Conservation (phyloP, 1,284 basidiomycete genomes). For the Xerocomus minutiporus region DNA sequence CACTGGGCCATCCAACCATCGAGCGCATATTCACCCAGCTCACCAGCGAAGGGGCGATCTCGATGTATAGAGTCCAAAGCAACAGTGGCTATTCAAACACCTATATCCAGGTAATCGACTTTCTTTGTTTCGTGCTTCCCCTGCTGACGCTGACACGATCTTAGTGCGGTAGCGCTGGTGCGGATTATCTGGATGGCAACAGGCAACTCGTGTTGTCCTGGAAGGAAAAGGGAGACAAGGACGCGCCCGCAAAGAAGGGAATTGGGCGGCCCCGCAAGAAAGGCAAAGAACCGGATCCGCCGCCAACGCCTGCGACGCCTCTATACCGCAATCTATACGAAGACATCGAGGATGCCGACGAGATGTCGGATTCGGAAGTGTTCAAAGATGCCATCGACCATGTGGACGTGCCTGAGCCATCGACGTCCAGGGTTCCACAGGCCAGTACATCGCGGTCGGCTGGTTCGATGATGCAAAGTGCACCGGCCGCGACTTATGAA, state of each 20-base stretch:
- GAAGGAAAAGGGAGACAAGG: constrained; percentile 23
- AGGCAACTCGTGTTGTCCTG: constrained; percentile 24
- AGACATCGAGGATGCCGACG: constrained; percentile 30
- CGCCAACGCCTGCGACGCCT: not conserved
- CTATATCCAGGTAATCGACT: constrained; percentile 24
- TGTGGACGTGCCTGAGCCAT: not conserved
- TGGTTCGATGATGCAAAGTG: not conserved
- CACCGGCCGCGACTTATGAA: not conserved
- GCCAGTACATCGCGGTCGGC: constrained; percentile 11
- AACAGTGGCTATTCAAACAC: constrained; percentile 33
- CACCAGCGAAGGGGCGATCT: constrained; percentile 38
- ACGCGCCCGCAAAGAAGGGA: constrained; percentile 15
- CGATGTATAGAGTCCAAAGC: constrained; percentile 36
- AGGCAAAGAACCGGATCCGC: constrained; percentile 19
- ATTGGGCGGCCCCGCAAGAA: constrained; percentile 19
- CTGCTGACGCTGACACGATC: constrained; percentile 4
- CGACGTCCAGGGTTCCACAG: constrained; percentile 5
- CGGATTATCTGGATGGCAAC: constrained; percentile 20
- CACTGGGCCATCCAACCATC: constrained; percentile 45
- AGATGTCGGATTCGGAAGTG: constrained; percentile 19
- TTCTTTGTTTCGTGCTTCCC: not conserved
- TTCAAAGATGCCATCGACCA: constrained; percentile 14
- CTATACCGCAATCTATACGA: constrained; percentile 24
- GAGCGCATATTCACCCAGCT: constrained; percentile 61
- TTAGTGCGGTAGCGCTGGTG: constrained; percentile 25